phyloP scores from a whole-genome alignment of 306 rosid genomes.

The Vicia sativa region DNA sequence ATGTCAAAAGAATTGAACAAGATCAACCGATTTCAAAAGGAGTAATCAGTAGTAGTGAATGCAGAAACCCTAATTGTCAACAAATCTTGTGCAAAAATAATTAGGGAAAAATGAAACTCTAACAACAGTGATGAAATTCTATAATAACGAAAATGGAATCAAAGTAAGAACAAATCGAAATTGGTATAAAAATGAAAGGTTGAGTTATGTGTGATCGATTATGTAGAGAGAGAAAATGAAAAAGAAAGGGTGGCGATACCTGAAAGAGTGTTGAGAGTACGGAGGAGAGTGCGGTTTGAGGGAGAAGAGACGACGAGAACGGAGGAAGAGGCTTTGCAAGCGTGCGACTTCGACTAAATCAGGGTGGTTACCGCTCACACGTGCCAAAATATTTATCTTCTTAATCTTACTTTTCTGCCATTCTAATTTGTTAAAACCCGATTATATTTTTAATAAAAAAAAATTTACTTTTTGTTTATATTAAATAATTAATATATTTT shows the following conservation, averaged over 20 bases:
- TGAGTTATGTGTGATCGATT: constrained; percentile 15
- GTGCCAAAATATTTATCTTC: constrained; percentile 32
- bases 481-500: no score
- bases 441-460: no score
- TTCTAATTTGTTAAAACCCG: no score
- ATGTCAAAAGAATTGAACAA: background rate
- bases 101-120: background rate
- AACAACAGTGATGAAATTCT: constrained; percentile 2
- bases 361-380: constrained; percentile 34
- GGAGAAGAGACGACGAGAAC: constrained; percentile 14
- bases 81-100: background rate
- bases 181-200: background rate
- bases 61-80: constrained; percentile 23
- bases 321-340: constrained; percentile 29
- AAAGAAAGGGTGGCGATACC: constrained; percentile 8
- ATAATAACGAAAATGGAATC: background rate
- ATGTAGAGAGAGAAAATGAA: background rate
- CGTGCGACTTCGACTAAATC: constrained; percentile 47
- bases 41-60: background rate
- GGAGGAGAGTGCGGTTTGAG: constrained; percentile 33
- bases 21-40: constrained; percentile 31
- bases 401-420: no score
- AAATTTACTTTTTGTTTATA: no score
- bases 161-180: constrained; percentile 13
- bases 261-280: constrained; percentile 30